phyloP scores from a whole-genome alignment of 2,329 filamentous ascomycete species.

The Tolypocladium cylindrosporum region DNA sequence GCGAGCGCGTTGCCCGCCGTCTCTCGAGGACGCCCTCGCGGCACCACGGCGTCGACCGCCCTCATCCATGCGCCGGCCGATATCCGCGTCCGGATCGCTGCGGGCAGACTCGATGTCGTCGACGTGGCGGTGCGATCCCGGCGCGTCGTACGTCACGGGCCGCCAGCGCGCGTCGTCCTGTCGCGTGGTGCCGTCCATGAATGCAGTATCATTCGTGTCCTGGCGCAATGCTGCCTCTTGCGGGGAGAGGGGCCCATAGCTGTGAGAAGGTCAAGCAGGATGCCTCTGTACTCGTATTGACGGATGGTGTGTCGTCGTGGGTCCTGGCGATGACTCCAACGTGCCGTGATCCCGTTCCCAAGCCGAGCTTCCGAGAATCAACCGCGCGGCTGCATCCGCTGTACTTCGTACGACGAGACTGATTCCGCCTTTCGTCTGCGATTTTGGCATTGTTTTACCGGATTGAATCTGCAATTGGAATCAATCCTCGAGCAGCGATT shows the following conservation, averaged over 20 bases:
- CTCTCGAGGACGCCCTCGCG: neutral
- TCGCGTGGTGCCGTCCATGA: neutral
- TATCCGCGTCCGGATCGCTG: neutral
- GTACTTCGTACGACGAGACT: too few relatives aligned
- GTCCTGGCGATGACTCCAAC: neutral
- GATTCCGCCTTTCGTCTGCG: too few relatives aligned
- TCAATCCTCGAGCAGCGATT: too few relatives aligned
- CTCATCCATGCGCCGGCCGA: neutral
- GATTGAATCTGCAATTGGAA: too few relatives aligned
- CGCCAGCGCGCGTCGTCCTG: neutral
- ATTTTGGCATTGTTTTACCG: too few relatives aligned
- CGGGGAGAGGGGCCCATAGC: neutral
- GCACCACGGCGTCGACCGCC: neutral
- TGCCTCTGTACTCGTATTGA: neutral
- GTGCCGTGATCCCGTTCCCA: too few relatives aligned
- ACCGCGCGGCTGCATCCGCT: neutral
- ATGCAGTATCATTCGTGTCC: neutral
- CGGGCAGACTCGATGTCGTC: constrained; percentile 24
- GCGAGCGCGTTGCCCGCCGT: neutral
- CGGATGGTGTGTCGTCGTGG: neutral
- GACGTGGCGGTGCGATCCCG: constrained; percentile 27
- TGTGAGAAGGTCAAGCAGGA: neutral
- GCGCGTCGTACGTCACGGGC: constrained; percentile 12
- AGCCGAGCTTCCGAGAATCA: neutral
- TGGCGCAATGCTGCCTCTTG: neutral